Base-by-base conservation (phyloP, 495 filamentous ascomycete species). In the Talaromyces ruber region DNA sequence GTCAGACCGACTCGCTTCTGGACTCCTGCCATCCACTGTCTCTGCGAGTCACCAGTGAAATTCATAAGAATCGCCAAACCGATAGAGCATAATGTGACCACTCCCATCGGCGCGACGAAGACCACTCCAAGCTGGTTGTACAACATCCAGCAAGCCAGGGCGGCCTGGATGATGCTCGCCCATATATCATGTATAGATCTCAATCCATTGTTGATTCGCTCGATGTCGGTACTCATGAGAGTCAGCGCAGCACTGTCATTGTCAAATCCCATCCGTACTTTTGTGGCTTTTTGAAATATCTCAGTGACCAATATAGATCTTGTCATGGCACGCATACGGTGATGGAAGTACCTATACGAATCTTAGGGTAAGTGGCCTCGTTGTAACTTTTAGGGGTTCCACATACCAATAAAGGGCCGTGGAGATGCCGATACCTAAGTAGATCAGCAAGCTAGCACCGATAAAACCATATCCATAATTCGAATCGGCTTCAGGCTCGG, bases 141-240 rank as follows among this genome's bases (percentile, higher is more conserved):
- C 9, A 88, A 63, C 47, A 87, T 67, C n/a, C 66, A 73, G 1
- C 78, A 73, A 11, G 81, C 84, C 25, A 87, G 62, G 1, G 68
- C 66, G 0, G 83, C 76, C 62, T 86, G 79, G 7, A 87, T 64
- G 1, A 75, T 32, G 43, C 77, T 75, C 0, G 81, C 81, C 81
- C 80, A 83, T 14, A 76, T 63, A 26, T 82, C 78, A 56, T 83
- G 78, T 12, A 82, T 52, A 30, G 34, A 54, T 7, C 66, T 54
- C 25, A 76, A 67, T 1, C 72, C 74, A 21, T 60, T 67, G 18
- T 62, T 66, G 29, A 82, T 74, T 12, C 75, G 69, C 53, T 82
- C 79, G 14, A 81, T 70, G 60, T 84, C 81, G 7, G 78, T 80
- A 75, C 78, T 83, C 76, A 84, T 84, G 2, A 87, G 68, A 3